phyloP scores from a whole-genome alignment of 805 yeast genomes.

The Teunomyces tritomae region DNA sequence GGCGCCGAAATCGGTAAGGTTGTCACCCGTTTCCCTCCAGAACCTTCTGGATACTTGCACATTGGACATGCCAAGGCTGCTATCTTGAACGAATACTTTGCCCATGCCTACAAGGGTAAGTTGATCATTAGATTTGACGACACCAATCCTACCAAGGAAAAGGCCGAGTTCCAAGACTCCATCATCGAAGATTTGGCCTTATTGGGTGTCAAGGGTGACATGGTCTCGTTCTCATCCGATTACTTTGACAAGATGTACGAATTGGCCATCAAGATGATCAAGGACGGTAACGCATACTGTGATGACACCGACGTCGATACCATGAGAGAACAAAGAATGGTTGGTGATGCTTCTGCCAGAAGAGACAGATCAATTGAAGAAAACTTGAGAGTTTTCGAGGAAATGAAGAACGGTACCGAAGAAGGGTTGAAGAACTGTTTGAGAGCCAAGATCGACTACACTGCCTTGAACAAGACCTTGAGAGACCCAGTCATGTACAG shows the following conservation, averaged over 20 bases:
- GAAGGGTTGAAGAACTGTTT: constrained; percentile 88
- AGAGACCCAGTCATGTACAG: constrained; percentile 98
- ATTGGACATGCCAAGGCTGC: constrained; percentile 99
- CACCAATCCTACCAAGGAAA: constrained; percentile 97
- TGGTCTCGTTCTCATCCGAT: constrained; percentile 84
- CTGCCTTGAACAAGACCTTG: constrained; percentile 87
- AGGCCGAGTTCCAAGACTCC: constrained; percentile 89
- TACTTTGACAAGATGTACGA: constrained; percentile 92
- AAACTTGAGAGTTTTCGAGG: constrained; percentile 81
- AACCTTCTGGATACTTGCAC: constrained; percentile 98
- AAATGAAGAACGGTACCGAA: constrained; percentile 93
- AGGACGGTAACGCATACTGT: constrained; percentile 95
- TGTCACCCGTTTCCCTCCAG: constrained; percentile 99
- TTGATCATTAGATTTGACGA: constrained; percentile 96
- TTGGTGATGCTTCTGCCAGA: constrained; percentile 88
- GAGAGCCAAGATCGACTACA: constrained; percentile 94
- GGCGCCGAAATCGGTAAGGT: constrained; percentile 93
- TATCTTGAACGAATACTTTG: constrained; percentile 92
- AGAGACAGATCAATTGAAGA: constrained; percentile 94
- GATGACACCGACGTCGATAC: constrained; percentile 92
- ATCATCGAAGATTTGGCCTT: constrained; percentile 88
- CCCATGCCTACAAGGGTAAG: constrained; percentile 93
- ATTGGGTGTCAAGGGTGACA: constrained; percentile 91
- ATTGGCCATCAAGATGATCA: constrained; percentile 78
- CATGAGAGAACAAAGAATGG: constrained; percentile 99